Conservation (phyloP, 768 basidiomycete genomes). For the Lentinula aciculospora region DNA sequence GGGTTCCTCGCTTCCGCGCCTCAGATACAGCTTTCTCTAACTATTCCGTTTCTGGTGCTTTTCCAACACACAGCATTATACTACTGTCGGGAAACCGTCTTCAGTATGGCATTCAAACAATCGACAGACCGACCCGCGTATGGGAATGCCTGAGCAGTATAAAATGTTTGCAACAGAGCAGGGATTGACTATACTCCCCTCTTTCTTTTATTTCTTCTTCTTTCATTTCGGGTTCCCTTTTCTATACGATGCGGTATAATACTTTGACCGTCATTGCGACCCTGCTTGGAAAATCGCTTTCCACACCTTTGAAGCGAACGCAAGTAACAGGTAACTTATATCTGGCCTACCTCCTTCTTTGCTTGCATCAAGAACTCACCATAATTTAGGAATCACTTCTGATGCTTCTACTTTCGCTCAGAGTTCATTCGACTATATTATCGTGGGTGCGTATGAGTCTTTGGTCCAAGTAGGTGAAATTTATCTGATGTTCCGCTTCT, state of each 20-base stretch:
- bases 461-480: no score
- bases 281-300: neutral
- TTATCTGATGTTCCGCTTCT: neutral
- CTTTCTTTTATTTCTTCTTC: neutral
- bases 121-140: neutral
- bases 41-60: neutral
- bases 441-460: neutral
- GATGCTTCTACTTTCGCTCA: slow-evolving; percentile 1
- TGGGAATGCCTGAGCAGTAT: neutral
- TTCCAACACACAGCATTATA: neutral
- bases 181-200: neutral
- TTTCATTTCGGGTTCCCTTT: neutral
- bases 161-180: neutral
- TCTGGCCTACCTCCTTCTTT: no score
- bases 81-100: neutral
- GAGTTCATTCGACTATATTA: neutral
- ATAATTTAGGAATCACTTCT: neutral
- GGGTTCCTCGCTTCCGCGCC: neutral
- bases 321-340: neutral
- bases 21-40: neutral
- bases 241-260: neutral
- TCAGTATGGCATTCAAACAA: neutral
- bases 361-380: no score
- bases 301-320: neutral
- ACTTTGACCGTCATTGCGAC: neutral